phyloP scores from a whole-genome alignment of 495 filamentous ascomycete genomes.

The Neurospora sp. region DNA sequence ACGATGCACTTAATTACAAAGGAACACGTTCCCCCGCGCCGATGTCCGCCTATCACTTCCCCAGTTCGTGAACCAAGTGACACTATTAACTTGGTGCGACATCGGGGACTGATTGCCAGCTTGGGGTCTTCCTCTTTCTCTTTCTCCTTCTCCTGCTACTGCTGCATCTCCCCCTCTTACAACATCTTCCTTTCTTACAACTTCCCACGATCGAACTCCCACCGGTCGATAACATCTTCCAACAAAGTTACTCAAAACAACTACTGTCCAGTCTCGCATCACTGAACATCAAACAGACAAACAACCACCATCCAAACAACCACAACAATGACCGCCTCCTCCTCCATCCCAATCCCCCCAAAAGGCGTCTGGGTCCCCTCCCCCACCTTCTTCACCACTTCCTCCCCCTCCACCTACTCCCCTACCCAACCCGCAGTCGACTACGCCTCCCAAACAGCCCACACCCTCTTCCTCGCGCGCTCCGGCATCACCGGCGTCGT shows the following conservation, averaged over 20 bases:
- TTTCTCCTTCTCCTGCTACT: neutral
- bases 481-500: constrained; percentile 55
- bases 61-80: neutral
- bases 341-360: constrained; percentile 16
- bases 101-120: neutral
- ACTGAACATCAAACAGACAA: neutral
- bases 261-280: neutral
- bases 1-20: neutral
- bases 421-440: constrained; percentile 30
- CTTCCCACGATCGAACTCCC: neutral
- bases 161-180: neutral
- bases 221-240: neutral
- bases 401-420: neutral
- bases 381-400: constrained; percentile 33
- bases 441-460: constrained; percentile 43
- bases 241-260: neutral
- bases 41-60: neutral
- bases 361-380: constrained; percentile 35
- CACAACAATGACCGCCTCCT: neutral
- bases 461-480: constrained; percentile 53
- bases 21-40: neutral
- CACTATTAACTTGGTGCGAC: neutral
- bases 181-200: neutral
- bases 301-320: neutral
- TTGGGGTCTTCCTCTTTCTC: neutral